These are phyloP conservation scores for Colletotrichum lentis DNA, from an alignment of 2,329 filamentous ascomycete genomes.

Conservation along the genomic window DNA sequence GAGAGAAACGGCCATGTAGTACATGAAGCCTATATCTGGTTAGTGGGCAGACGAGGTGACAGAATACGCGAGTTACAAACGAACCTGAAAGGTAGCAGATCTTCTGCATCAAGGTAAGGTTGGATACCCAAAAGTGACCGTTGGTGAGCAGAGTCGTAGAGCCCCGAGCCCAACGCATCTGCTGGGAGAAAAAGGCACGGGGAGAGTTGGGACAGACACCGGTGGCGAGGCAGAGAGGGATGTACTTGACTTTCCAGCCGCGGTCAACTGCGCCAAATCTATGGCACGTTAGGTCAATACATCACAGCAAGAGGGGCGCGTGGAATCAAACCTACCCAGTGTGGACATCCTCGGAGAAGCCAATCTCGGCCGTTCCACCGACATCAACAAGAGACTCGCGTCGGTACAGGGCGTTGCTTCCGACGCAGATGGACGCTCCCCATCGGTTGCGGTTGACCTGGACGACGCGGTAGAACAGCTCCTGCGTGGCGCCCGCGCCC, in stretches of 20 bases:
- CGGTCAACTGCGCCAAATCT: conserved; percentile 52
- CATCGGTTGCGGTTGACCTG: conserved; percentile 52
- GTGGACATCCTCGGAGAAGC: conserved; percentile 55
- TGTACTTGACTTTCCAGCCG: conserved; percentile 54
- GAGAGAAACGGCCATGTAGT: conserved; percentile 52
- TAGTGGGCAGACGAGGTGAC: not conserved
- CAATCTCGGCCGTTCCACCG: conserved; percentile 53
- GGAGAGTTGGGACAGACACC: conserved; percentile 55
- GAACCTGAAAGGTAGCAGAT: conserved; percentile 53
- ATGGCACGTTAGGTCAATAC: not conserved
- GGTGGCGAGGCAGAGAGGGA: conserved; percentile 52
- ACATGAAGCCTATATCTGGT: conserved; percentile 44
- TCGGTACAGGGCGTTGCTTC: conserved; percentile 53
- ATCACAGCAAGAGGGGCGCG: too few species aligned
- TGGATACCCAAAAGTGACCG: conserved; percentile 52
- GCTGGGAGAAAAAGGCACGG: conserved; percentile 53
- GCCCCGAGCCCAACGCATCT: conserved; percentile 55
- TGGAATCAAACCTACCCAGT: conserved; percentile 46
- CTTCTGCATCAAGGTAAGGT: conserved; percentile 51
- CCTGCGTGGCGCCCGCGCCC: conserved; percentile 53
- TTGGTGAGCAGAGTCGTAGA: conserved; percentile 53
- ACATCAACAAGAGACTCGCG: conserved; percentile 51
- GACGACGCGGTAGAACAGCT: conserved; percentile 54
- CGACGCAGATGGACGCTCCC: conserved; percentile 53
- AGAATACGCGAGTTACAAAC: not conserved